These are phyloP conservation scores for Inga oerstediana DNA, from an alignment of 306 rosid species.

Conservation along the genomic window DNA sequence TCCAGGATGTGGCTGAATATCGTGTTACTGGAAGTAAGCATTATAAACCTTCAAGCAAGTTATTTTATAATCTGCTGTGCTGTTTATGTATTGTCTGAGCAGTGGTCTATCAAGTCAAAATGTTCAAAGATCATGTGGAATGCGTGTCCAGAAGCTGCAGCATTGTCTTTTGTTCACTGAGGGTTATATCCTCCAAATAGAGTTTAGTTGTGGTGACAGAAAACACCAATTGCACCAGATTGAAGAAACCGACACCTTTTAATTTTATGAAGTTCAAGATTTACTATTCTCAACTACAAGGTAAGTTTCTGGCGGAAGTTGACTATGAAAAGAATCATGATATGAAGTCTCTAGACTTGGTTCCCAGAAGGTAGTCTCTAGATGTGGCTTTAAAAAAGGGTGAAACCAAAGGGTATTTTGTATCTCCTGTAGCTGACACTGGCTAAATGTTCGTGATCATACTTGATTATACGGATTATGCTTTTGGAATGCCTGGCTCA, in stretches of 20 bases:
- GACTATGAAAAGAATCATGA: conserved; percentile 7
- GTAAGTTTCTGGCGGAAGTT: conserved; percentile 19
- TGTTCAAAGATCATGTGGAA: conserved; percentile 12
- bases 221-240: neutral
- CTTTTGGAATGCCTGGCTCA: conserved; percentile 13
- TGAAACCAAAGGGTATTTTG: neutral
- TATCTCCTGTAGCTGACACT: neutral
- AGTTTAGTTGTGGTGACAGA: conserved; percentile 4
- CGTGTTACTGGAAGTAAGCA: conserved; percentile 1
- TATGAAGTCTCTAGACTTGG: conserved; percentile 13
- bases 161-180: conserved; percentile 13
- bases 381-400: neutral
- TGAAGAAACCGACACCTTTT: conserved; percentile 6
- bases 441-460: conserved; percentile 6
- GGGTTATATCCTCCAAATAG: conserved; percentile 3
- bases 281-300: neutral
- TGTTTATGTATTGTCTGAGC: neutral
- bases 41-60: conserved; percentile 7
- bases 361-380: conserved; percentile 4
- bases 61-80: neutral
- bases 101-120: conserved; percentile 6
- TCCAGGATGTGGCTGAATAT: neutral
- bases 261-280: neutral
- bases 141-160: conserved; percentile 11
- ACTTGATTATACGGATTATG: neutral